Evolutionary conservation across 2,329 filamentous ascomycete genomes (phyloP), one percentile per base, ranked within the genome.

Genomic region (Fusarium caatingaense): DNA sequence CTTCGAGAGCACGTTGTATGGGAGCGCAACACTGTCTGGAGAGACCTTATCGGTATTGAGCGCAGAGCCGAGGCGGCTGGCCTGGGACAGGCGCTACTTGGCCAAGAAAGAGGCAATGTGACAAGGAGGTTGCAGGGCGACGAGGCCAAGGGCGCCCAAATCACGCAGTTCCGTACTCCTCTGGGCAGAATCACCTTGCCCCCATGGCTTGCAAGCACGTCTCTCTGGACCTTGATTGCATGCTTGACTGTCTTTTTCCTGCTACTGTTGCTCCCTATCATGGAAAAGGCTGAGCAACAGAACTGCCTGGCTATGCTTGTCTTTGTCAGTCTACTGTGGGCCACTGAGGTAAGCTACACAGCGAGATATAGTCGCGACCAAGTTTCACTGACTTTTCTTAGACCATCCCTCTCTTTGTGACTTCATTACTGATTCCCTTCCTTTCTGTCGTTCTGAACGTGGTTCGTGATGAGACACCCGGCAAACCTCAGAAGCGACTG

Each of bases 21-120:
- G 97, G 97, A 99, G 80, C 89, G 96, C 60, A 99, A 99, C 78
- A 99, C 96, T 0, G 96, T 99, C 20, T 99, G 96, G 96, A 87
- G 97, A 81, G 96, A 99, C 75, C 96, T 99, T 89, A 99, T 99
- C 78, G 96, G 95, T 56, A 95, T 99, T 73, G 97, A 99, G 83
- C 88, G 96, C 23, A 94, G 97, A 77, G 93, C 93, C 2, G 95
- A 98, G 81, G 97, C 96, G 11, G 95, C 95, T 11, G 96, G 95
- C 73, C 87, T 99, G 70, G 96, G 96, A 23, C 89, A 92, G 69
- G 93, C 93, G 1, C 85, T 98, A 57, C 87, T 98, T 4, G 94
- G 94, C 7, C 87, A 88, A 27, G 91, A 92, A 34, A 87, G 88
- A 20, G 90, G 92, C 72, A 88, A 88, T 28, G 84, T 87, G 10